phyloP scores from a whole-genome alignment of 805 yeast species.

The Ogataea trehaloabstinens region DNA sequence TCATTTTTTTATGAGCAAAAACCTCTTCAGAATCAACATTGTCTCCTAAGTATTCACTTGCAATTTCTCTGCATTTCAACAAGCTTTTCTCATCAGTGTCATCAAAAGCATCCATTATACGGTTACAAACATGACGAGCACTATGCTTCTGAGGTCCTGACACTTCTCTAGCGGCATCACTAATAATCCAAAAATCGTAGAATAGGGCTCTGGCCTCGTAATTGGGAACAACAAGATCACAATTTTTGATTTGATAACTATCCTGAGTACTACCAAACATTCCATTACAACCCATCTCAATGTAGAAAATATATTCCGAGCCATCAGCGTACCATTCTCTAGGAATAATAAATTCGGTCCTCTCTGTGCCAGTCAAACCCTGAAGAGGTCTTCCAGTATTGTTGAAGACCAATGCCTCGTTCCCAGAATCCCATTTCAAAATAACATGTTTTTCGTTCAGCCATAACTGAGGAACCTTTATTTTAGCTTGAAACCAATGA shows the following conservation, averaged over 20 bases:
- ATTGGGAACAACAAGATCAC: slow-evolving; percentile 82
- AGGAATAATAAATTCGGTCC: slow-evolving; percentile 73
- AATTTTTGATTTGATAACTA: slow-evolving; percentile 62
- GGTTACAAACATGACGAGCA: slow-evolving; percentile 77
- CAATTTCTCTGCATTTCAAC: slow-evolving; percentile 61
- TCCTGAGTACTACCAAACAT: slow-evolving; percentile 73
- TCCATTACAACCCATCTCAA: slow-evolving; percentile 92
- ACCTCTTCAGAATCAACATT: slow-evolving; percentile 66
- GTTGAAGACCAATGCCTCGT: slow-evolving; percentile 81
- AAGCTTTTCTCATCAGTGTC: slow-evolving; percentile 59
- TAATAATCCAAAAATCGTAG: slow-evolving; percentile 82
- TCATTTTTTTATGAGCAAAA: slow-evolving; percentile 41
- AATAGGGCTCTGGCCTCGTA: slow-evolving; percentile 72
- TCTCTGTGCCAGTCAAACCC: slow-evolving; percentile 83
- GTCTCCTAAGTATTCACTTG: slow-evolving; percentile 61
- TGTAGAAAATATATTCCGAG: slow-evolving; percentile 62
- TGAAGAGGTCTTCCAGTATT: slow-evolving; percentile 66
- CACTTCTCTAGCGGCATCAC: slow-evolving; percentile 89
- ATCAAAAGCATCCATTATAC: slow-evolving; percentile 83
- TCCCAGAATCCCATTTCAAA: slow-evolving; percentile 81
- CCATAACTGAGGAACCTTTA: slow-evolving; percentile 67
- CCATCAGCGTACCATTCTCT: slow-evolving; percentile 43
- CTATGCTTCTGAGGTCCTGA: slow-evolving; percentile 80
- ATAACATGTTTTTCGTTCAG: slow-evolving; percentile 50
- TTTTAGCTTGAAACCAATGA: slow-evolving; percentile 79